Conservation (phyloP, 352 stramenopile genomes). For the Phytophthora pini region DNA sequence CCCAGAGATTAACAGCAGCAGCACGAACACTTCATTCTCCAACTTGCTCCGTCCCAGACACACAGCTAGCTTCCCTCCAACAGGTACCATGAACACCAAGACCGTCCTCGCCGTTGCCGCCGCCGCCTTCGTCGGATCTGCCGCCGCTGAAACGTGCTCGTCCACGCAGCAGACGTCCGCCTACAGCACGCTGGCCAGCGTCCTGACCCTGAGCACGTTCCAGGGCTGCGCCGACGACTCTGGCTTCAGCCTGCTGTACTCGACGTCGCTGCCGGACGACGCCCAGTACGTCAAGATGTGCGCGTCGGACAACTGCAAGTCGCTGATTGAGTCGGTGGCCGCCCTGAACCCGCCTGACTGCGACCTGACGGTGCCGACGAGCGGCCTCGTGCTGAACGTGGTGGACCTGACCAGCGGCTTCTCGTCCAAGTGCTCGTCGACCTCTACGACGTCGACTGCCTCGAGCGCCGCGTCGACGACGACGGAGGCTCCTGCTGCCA, state of each 20-base stretch:
- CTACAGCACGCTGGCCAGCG: slow-evolving; percentile 37
- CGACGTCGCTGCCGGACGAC: slow-evolving; percentile 34
- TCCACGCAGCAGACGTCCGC: slow-evolving; percentile 30
- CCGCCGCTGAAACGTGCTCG: slow-evolving; percentile 20
- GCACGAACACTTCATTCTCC: slow-evolving; percentile 6
- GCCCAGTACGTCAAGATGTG: slow-evolving; percentile 41
- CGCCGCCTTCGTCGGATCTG: slow-evolving; percentile 23
- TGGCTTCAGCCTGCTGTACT: slow-evolving; percentile 42
- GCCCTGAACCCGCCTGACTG: slow-evolving; percentile 39
- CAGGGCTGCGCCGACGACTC: slow-evolving; percentile 32
- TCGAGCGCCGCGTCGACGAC: slow-evolving; percentile 5
- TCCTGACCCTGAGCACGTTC: slow-evolving; percentile 34
- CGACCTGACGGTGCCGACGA: slow-evolving; percentile 40
- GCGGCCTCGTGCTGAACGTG: slow-evolving; percentile 40
- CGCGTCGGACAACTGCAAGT: slow-evolving; percentile 32
- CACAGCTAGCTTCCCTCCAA: slow-evolving; percentile 7
- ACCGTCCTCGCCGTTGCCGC: slow-evolving; percentile 25
- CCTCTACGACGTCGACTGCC: slow-evolving; percentile 4
- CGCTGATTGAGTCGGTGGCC: slow-evolving; percentile 26
- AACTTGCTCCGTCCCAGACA: slow-evolving; percentile 27
- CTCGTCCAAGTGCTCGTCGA: slow-evolving; percentile 27
- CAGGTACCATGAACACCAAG: slow-evolving; percentile 38
- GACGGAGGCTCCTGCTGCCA: slow-evolving; percentile 9
- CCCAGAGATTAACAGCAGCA: too few relatives aligned
- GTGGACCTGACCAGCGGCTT: slow-evolving; percentile 31